Conservation (phyloP, 2,329 filamentous ascomycete species). For the Fusarium sp. region DNA sequence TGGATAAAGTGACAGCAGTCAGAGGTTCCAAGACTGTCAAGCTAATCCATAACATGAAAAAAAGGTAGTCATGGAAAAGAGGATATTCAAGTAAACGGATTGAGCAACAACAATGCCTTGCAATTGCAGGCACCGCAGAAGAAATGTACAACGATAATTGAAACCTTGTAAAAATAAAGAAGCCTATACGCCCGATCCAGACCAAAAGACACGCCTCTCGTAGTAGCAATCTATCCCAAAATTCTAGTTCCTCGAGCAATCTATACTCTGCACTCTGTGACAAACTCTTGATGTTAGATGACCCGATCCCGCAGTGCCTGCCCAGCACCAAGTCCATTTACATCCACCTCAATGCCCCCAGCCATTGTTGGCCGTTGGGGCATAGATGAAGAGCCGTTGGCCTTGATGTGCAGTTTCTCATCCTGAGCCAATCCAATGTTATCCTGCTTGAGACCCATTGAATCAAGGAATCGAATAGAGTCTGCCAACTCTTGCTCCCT, state of each 20-base stretch:
- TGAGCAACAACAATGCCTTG: no score
- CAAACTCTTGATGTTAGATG: background rate
- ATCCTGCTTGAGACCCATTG: conserved; percentile 56
- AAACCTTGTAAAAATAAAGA: background rate
- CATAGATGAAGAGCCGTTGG: background rate
- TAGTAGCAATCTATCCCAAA: background rate
- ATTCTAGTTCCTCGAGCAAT: background rate
- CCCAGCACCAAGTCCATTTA: conserved; percentile 26
- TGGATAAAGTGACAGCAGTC: no score
- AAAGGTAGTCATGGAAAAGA: no score
- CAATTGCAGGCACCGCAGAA: no score
- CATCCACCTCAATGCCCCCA: conserved; percentile 25
- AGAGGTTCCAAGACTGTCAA: no score
- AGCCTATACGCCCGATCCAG: background rate
- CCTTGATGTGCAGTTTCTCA: conserved; percentile 1
- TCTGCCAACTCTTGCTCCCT: conserved; percentile 68
- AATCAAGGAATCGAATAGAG: conserved; percentile 55
- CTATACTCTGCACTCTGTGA: background rate
- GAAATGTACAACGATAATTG: background rate
- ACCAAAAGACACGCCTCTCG: background rate
- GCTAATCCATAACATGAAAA: no score
- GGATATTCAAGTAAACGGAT: no score
- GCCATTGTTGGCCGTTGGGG: conserved; percentile 10
- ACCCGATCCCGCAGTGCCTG: conserved; percentile 22
- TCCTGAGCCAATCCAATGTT: conserved; percentile 33